A percentile compares a stretch with the other conserved stretches of the same genome.
Conservation (phyloP, 2,329 filamentous ascomycete species). For the Tolypocladium paradoxum region DNA sequence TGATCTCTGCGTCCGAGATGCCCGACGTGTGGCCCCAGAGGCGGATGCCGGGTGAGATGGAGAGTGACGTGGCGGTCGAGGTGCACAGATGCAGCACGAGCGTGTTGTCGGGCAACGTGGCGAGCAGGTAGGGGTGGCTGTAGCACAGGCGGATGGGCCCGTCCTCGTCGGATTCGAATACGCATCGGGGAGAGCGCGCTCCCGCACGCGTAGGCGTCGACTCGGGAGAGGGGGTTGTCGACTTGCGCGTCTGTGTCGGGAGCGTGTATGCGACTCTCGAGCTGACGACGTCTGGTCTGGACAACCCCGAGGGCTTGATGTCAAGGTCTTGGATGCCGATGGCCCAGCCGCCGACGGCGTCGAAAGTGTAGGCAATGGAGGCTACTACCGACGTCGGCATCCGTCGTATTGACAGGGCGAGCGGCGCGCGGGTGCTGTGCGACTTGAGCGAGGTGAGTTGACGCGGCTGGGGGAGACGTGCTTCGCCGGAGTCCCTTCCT, state of each 20-base stretch:
- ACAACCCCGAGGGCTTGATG: slow-evolving; percentile 31
- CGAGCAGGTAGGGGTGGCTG: slow-evolving; percentile 74
- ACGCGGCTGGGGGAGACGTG: slow-evolving; percentile 14
- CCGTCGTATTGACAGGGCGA: slow-evolving; percentile 73
- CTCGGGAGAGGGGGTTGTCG: slow-evolving; percentile 5
- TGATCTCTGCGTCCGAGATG: slow-evolving; percentile 77
- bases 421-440: slow-evolving; percentile 64
- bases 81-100: slow-evolving; percentile 72
- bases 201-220: slow-evolving; percentile 5
- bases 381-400: slow-evolving; percentile 56
- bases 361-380: slow-evolving; percentile 78
- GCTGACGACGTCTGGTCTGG: slow-evolving; percentile 17
- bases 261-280: slow-evolving; percentile 26
- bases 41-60: slow-evolving; percentile 61
- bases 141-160: slow-evolving; percentile 58
- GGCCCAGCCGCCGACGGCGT: slow-evolving; percentile 72
- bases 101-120: slow-evolving; percentile 79
- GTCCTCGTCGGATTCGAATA: slow-evolving; percentile 11
- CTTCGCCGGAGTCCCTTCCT: neutral
- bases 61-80: slow-evolving; percentile 54
- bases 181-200: slow-evolving; percentile 3
- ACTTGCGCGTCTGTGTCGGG: slow-evolving; percentile 16
- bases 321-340: slow-evolving; percentile 86
- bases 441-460: slow-evolving; percentile 72
- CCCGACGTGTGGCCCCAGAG: slow-evolving; percentile 90